These are phyloP conservation scores for Hymenoscyphus salicellus DNA, from an alignment of 2,329 filamentous ascomycete species.

Conservation along the genomic window DNA sequence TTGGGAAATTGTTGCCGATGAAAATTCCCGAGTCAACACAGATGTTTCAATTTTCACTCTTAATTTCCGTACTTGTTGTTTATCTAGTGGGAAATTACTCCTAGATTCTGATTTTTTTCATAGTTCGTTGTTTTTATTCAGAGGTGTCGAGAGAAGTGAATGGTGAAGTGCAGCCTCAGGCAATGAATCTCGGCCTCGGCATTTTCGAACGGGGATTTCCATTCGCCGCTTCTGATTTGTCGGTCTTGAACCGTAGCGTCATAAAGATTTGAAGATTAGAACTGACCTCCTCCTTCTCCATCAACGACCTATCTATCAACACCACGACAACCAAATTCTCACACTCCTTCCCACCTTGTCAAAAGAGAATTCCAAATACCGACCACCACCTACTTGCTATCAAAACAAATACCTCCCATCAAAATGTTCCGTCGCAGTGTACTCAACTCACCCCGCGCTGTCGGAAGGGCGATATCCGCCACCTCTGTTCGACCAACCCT, in stretches of 20 bases:
- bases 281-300: slow-evolving; percentile 2
- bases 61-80: background rate
- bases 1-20: too few species aligned
- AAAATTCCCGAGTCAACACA: too few species aligned
- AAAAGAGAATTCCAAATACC: slow-evolving; percentile 2
- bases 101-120: background rate
- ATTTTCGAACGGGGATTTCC: background rate
- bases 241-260: background rate
- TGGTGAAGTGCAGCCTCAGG: background rate
- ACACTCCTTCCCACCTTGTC: slow-evolving; percentile 12
- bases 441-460: slow-evolving; percentile 30
- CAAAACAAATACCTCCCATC: slow-evolving; percentile 4
- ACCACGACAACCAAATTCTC: background rate
- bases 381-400: slow-evolving; percentile 4
- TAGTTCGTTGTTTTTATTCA: background rate
- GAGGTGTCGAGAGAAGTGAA: background rate
- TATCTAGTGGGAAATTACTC: background rate
- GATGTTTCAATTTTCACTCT: background rate
- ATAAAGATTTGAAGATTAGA: slow-evolving; percentile 4
- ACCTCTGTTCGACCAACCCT: slow-evolving; percentile 26
- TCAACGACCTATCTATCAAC: slow-evolving; percentile 2
- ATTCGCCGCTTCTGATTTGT: slow-evolving; percentile 1
- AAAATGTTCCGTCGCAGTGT: slow-evolving; percentile 35
- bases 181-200: background rate
- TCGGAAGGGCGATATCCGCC: slow-evolving; percentile 29